Evolutionary conservation across 306 rosid genomes (phyloP).

Genomic region (Corylus heterophylla): DNA sequence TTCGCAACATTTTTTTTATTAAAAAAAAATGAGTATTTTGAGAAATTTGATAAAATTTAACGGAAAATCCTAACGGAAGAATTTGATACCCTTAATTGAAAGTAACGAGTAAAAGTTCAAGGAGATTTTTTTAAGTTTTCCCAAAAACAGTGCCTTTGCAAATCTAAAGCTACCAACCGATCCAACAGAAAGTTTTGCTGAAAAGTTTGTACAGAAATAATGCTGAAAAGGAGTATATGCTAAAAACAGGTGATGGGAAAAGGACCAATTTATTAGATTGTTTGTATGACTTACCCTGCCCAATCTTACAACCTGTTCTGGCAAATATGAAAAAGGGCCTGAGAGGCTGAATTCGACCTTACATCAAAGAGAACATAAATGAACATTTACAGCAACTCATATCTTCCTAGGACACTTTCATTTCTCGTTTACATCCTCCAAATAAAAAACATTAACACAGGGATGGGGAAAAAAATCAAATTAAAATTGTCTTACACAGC

Average conservation of each 20-base stretch:
- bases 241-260: not conserved
- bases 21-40: no score
- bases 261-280: conserved; percentile 28
- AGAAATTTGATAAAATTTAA: no score
- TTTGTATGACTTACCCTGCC: conserved; percentile 7
- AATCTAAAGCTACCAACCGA: no score
- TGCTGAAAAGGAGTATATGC: no score
- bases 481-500: conserved; percentile 64
- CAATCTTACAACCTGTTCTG: conserved; percentile 30
- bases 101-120: no score
- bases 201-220: no score
- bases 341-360: conserved; percentile 6
- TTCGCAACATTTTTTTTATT: no score
- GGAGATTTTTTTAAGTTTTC: no score
- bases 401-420: conserved; percentile 46
- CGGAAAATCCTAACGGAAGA: no score
- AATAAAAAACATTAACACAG: conserved; percentile 29
- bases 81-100: no score
- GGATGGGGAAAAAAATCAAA: conserved; percentile 19
- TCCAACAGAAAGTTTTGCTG: no score
- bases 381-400: conserved; percentile 53
- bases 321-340: conserved; percentile 35
- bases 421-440: conserved; percentile 47
- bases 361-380: conserved; percentile 34
- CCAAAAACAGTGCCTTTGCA: no score